phyloP scores from a whole-genome alignment of 768 basidiomycete genomes.

The Calocera cornea region DNA sequence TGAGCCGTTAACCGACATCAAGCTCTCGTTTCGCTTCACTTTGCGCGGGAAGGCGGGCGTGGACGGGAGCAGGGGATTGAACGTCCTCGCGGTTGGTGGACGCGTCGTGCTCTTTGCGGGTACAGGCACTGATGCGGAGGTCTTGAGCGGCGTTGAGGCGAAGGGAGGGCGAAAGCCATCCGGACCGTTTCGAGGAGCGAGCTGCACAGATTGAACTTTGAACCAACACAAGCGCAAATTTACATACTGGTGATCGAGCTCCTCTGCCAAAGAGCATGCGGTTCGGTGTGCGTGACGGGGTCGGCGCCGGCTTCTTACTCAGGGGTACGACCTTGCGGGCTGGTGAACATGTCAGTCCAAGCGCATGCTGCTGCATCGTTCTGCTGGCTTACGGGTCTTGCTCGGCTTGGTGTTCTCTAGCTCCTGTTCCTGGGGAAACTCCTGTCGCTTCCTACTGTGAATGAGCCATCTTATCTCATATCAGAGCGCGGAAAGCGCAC shows the following conservation, averaged over 20 bases:
- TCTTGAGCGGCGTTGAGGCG: constrained; percentile 4
- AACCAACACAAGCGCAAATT: background rate
- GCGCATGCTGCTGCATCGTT: background rate
- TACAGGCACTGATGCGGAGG: background rate
- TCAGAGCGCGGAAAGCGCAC: background rate
- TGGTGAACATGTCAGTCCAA: constrained; percentile 8
- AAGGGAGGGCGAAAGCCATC: constrained; percentile 26
- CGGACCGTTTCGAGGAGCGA: constrained; percentile 9
- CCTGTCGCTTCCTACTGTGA: constrained; percentile 48
- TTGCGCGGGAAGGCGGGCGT: constrained; percentile 41
- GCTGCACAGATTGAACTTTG: constrained; percentile 34
- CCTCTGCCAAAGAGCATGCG: background rate
- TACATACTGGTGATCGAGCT: background rate
- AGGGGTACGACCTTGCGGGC: constrained; percentile 33
- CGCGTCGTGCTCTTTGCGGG: constrained; percentile 14
- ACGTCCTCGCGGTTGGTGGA: constrained; percentile 48
- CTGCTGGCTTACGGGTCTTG: constrained; percentile 42
- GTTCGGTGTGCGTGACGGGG: constrained; percentile 23
- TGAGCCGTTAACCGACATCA: constrained; percentile 72
- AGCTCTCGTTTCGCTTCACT: constrained; percentile 59
- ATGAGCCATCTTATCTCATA: constrained; percentile 29
- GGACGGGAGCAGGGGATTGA: constrained; percentile 57
- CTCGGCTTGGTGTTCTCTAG: constrained; percentile 33
- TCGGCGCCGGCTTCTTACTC: constrained; percentile 36
- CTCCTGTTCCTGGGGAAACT: constrained; percentile 31